Evolutionary conservation across 2,329 filamentous ascomycete species (phyloP).

Genomic region (Cercospora zeina): DNA sequence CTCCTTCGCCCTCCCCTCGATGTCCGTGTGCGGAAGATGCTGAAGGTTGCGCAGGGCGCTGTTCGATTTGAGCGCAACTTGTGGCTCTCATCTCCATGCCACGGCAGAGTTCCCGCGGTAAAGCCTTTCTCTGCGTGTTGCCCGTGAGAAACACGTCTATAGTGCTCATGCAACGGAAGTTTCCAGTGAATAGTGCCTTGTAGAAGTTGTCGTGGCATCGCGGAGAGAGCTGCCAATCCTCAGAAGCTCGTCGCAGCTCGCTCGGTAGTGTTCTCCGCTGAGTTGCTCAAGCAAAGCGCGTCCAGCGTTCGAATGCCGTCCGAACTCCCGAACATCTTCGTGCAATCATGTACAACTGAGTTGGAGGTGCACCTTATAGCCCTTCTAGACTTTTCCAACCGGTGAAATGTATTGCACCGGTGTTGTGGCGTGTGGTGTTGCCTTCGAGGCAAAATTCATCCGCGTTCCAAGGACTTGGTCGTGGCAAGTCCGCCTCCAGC

Average conservation of each 20-base stretch:
- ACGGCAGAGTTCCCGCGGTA: background rate
- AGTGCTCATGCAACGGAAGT: background rate
- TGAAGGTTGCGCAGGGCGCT: background rate
- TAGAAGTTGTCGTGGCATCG: background rate
- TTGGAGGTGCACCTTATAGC: background rate
- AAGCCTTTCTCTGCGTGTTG: background rate
- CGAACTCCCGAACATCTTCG: background rate
- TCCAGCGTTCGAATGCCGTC: background rate
- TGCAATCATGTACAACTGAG: background rate
- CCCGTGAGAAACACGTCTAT: background rate
- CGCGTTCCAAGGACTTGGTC: background rate
- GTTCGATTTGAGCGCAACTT: background rate
- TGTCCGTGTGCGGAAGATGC: background rate
- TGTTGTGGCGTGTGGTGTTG: background rate
- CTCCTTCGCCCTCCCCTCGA: too few relatives aligned
- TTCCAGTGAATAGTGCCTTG: background rate
- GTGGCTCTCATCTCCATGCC: background rate
- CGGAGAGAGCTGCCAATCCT: background rate
- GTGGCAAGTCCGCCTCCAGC: background rate
- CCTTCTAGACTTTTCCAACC: background rate
- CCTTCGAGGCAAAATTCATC: conserved; percentile 2
- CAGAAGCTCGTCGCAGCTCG: background rate
- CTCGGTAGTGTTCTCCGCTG: background rate
- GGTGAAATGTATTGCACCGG: background rate
- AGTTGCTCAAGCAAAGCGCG: background rate